phyloP scores from a whole-genome alignment of 2,329 filamentous ascomycete genomes.

The Fusarium sulawesiense region DNA sequence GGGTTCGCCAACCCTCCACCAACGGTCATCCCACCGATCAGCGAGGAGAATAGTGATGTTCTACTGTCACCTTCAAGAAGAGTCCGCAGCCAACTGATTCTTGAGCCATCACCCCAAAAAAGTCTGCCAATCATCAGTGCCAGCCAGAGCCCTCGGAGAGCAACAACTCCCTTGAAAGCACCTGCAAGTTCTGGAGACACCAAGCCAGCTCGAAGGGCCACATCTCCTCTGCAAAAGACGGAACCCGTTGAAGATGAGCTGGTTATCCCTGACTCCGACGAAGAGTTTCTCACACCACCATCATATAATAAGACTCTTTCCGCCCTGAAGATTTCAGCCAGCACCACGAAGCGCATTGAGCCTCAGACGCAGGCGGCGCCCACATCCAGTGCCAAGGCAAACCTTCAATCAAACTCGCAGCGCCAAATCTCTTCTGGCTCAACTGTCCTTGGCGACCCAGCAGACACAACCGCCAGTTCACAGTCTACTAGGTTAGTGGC shows the following conservation, averaged over 20 bases:
- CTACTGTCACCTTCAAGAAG: constrained; percentile 47
- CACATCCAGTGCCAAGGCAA: background rate
- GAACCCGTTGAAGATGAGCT: constrained; percentile 45
- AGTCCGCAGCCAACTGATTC: constrained; percentile 27
- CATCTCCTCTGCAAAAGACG: background rate
- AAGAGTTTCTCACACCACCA: constrained; percentile 60
- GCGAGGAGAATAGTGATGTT: constrained; percentile 33
- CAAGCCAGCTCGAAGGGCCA: background rate
- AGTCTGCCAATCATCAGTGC: constrained; percentile 4
- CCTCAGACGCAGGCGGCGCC: background rate
- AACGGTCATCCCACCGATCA: constrained; percentile 21
- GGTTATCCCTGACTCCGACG: constrained; percentile 68
- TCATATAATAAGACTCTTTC: constrained; percentile 41
- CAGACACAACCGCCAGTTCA: constrained; percentile 8
- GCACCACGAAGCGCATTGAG: background rate
- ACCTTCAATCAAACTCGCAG: constrained; percentile 22
- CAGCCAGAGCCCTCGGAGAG: constrained; percentile 12
- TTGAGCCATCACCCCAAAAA: constrained; percentile 18
- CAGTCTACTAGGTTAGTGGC: constrained; percentile 14
- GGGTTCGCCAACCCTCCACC: constrained; percentile 7
- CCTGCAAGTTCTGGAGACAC: constrained; percentile 13
- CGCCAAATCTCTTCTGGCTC: constrained; percentile 25
- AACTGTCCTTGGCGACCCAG: background rate
- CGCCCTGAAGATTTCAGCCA: constrained; percentile 9
- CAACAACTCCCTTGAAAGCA: constrained; percentile 14